Base-by-base conservation (phyloP, 345 rosid genomes). In the Barbarea vulgaris region DNA sequence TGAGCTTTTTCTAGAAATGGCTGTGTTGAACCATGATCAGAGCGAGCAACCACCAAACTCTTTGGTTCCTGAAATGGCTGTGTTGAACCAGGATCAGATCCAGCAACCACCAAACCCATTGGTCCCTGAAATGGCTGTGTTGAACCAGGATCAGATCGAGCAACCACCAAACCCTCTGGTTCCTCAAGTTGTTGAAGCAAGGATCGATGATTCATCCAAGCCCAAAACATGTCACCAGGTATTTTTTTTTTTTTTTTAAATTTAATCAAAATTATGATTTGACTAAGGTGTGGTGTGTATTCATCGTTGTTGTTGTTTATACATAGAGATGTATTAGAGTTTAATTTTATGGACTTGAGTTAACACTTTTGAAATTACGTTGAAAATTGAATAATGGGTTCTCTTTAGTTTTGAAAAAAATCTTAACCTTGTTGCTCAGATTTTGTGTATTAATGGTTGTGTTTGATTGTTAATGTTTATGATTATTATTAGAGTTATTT, bases 141-240 rank as follows among this genome's bases (percentile, higher is more conserved):
- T n/a, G 71, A 58, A 14, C 5, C 51, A 58, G 77, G 65, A 64
- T 64, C 61, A 56, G 69, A 9, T 22, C 13, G 14, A 39, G 9
- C 64, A 77, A 63, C 36, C 83, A 19, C 85, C 76, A 9, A 63
- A 67, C 67, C 85, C 86, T 24, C 7, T 31, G 2, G 34, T 6
- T 31, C 9, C 2, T 31, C 9, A 31, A 31, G 80, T 85, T 33
- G 55, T 15, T 28, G 47, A n/a, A n/a, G 3, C 47, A 61, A 22
- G 1, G 33, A 61, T 77, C 5, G 78, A 83, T 28, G 86, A 86
- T 75, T 77, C 93, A 24, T 48, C 75, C n/a, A 80, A 71, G 17
- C 86, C 87, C 31, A 88, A 81, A 67, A 85, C 83, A 17, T 91
- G 97, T 73, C 96, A 91, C 54, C 96, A 89, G 84, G 97, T n/a